phyloP scores from a whole-genome alignment of 345 rosid species.

The Sisymbrium irio region DNA sequence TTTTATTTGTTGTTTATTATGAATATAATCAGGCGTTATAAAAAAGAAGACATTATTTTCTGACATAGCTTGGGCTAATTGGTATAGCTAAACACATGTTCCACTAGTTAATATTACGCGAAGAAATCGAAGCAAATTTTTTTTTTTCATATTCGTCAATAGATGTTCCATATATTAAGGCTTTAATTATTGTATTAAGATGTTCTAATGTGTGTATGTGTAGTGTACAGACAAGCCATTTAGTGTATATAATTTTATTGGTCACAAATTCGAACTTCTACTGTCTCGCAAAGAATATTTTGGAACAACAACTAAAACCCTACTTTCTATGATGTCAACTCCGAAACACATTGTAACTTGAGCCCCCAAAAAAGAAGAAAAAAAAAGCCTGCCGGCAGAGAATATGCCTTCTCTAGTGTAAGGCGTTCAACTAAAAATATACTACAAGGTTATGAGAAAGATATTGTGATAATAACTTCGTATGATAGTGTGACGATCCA shows the following conservation, averaged over 20 bases:
- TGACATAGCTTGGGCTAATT: slow-evolving; percentile 2
- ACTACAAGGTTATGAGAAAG: background rate
- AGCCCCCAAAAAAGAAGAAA: background rate
- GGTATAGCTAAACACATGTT: background rate
- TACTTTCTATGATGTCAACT: slow-evolving; percentile 32
- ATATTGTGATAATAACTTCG: background rate
- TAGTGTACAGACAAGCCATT: background rate
- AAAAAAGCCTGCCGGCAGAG: slow-evolving; percentile 27
- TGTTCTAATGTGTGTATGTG: background rate
- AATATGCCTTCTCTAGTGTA: slow-evolving; percentile 20
- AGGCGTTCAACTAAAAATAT: background rate
- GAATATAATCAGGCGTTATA: background rate
- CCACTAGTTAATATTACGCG: background rate
- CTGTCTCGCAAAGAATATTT: slow-evolving; percentile 34
- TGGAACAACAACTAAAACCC: slow-evolving; percentile 30
- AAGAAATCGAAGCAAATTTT: background rate
- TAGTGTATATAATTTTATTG: background rate
- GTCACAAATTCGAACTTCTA: slow-evolving; percentile 20
- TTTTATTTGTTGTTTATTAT: slow-evolving; percentile 13
- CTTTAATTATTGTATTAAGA: background rate
- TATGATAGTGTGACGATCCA: too few species aligned
- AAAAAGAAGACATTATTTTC: background rate
- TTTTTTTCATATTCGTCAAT: background rate
- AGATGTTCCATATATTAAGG: background rate
- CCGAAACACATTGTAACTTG: slow-evolving; percentile 34